Base-by-base conservation (phyloP, 192 early-diverging fungal genomes). In the Chytriomyces sp. region DNA sequence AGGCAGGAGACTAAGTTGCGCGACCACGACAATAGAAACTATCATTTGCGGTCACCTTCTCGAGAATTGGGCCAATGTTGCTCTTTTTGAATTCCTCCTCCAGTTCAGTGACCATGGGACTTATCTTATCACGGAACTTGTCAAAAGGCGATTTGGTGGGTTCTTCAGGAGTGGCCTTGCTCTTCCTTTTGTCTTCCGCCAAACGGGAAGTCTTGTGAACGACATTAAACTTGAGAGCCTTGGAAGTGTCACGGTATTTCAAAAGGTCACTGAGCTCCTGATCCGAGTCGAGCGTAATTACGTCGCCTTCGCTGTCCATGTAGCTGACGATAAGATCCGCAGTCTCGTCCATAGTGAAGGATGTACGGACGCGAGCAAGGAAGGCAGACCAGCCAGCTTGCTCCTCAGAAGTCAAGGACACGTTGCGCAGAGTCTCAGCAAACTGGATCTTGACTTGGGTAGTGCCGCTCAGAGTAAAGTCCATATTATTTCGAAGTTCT, bases 281-380 rank as follows among this genome's bases (percentile, higher is more conserved):
- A 41, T 78, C 77, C 8, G 77, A 74, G 61, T 78, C 74, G 31
- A 78, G 33, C 17, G 59, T 34, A 37, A 78, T 78, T 28, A 14
- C 41, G 74, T 78, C 77, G 7, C 56, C 57, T 41, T 78, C 77
- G 30, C 22, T 28, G 38, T 78, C 77, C 30, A 36, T 44, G 54
- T 78, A 78, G 52, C 26, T 78, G 65, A 76, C 77, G 33, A 41
- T 32, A 61, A 78, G 26, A 7, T n/a, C 19, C 4, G 37, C 5
- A 12, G 54, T 53, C 10, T 54, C 55, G 0, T 75, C 56, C 33
- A 78, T 65, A 12, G 26, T 10, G 58, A 78, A 75, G 5, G 58
- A 17, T 12, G 49, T 32, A 14, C 76, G 69, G n/a, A n/a, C 69
- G 26, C 54, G 62, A 14, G 58, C 19, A 28, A 54, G 44, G 54